These are phyloP conservation scores for Trametes versicolor DNA, from an alignment of 1,284 basidiomycete species.

Conservation along the genomic window DNA sequence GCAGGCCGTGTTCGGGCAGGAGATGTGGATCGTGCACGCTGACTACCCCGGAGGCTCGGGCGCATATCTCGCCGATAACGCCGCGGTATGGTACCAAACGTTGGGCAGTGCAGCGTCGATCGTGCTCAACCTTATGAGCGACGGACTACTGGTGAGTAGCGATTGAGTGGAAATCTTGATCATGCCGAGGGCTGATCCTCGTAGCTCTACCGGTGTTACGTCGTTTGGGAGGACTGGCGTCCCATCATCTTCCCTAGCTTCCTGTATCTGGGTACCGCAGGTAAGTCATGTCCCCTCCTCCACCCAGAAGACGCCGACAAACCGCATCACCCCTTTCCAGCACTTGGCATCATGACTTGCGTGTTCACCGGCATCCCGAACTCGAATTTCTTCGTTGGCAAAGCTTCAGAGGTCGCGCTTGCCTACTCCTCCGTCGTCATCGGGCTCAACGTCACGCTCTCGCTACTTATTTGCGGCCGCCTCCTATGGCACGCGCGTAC, in stretches of 20 bases:
- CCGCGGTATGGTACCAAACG: slow-evolving; percentile 35
- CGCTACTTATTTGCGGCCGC: slow-evolving; percentile 26
- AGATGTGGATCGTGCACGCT: slow-evolving; percentile 34
- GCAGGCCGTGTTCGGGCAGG: slow-evolving; percentile 30
- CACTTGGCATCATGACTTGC: slow-evolving; percentile 23
- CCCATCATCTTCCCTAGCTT: slow-evolving; percentile 16
- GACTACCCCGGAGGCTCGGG: slow-evolving; percentile 30
- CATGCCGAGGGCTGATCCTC: not conserved
- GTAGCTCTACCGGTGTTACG: slow-evolving; percentile 29
- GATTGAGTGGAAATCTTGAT: not conserved
- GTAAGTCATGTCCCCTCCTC: not conserved
- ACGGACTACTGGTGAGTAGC: slow-evolving; percentile 28
- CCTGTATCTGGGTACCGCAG: slow-evolving; percentile 19
- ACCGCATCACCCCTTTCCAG: not conserved
- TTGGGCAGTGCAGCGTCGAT: slow-evolving; percentile 26
- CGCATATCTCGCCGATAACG: slow-evolving; percentile 23
- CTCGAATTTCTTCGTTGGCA: slow-evolving; percentile 21
- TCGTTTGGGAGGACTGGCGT: slow-evolving; percentile 25
- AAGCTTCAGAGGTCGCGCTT: slow-evolving; percentile 20
- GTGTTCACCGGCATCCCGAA: slow-evolving; percentile 21
- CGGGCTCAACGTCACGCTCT: slow-evolving; percentile 23
- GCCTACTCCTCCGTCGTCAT: slow-evolving; percentile 25
- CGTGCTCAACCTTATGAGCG: slow-evolving; percentile 27
- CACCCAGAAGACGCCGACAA: not conserved
- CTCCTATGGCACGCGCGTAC: slow-evolving; percentile 14